Base-by-base conservation (phyloP, 1,139 yeast genomes). In the Blastobotrys apis region DNA sequence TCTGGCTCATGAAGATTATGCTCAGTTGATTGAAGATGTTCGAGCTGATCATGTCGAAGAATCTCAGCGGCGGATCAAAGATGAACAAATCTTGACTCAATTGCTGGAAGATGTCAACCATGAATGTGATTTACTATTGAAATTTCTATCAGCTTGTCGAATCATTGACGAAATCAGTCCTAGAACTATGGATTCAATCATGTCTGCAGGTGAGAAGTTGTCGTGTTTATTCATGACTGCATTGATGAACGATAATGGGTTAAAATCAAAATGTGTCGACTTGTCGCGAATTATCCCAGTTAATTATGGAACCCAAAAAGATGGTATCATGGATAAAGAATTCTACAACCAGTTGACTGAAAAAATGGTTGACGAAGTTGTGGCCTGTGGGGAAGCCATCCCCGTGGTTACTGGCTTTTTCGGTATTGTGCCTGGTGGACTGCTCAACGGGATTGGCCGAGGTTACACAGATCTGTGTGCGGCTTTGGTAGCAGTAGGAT, bases 391-490 rank as follows among this genome's bases (percentile, higher is more conserved):
- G 15, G 68, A 65, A 13, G 62, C 60, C 19, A 79, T 87, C 27
- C 98, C 98, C 1, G 97, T 92, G 1, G 74, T 92, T 46, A 92
- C 98, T 21, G 98, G 98, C 1, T 92, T 86, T 65, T 92, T 92
- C 60, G 98, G 98, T 23, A 72, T 80, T 31, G 87, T 92, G 12
- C 97, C 97, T 22, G 97, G 97, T 52, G 97, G 98, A 15, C 71
- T 92, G 47, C 71, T 92, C 54, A 84, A 84, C 57, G 88, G 94
- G 45, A 94, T 92, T 48, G 98, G 98, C 35, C 80, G 98, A 63
- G 98, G 98, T 22, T 92, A 92, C 66, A 92, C 98, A 13, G 98
- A 92, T 64, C 71, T 92, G 54, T 92, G 98, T 72, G 98, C 98
- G 15, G 98, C 98, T 1, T 74, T 92, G 60, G 77, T 88, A 34